phyloP scores from a whole-genome alignment of 805 yeast genomes.

The Starmerella vaccinii region DNA sequence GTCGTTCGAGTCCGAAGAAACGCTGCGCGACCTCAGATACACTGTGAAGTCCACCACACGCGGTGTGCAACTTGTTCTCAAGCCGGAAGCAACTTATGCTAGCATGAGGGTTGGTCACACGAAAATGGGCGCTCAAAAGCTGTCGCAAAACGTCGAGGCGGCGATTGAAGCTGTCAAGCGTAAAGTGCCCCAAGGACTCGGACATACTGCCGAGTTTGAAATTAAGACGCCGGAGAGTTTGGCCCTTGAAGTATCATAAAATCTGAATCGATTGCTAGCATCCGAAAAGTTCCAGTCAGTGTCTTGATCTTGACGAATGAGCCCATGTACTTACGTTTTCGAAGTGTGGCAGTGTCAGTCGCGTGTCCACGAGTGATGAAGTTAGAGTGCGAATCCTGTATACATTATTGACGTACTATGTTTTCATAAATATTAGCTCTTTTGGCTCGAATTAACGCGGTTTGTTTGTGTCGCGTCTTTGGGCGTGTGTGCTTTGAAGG shows the following conservation, averaged over 20 bases:
- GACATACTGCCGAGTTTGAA: slow-evolving; percentile 15
- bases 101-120: slow-evolving; percentile 25
- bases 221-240: slow-evolving; percentile 25
- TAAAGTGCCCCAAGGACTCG: slow-evolving; percentile 18
- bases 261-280: no score
- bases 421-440: no score
- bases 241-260: slow-evolving; percentile 12
- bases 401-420: no score
- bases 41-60: slow-evolving; percentile 8
- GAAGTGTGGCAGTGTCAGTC: no score
- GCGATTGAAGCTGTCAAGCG: slow-evolving; percentile 9
- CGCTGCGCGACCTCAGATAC: slow-evolving; percentile 6
- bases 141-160: slow-evolving; percentile 21
- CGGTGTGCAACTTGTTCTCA: slow-evolving; percentile 23
- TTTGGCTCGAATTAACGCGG: no score
- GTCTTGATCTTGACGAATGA: no score
- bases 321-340: no score
- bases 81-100: slow-evolving; percentile 14
- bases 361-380: no score
- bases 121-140: slow-evolving; percentile 21
- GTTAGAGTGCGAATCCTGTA: no score
- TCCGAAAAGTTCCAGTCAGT: no score
- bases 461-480: neutral
- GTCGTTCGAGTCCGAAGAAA: slow-evolving; percentile 3
- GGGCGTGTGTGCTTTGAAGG: neutral